These are phyloP conservation scores for Talaromyces sp. DNA, from an alignment of 2,329 filamentous ascomycete species.

Conservation along the genomic window DNA sequence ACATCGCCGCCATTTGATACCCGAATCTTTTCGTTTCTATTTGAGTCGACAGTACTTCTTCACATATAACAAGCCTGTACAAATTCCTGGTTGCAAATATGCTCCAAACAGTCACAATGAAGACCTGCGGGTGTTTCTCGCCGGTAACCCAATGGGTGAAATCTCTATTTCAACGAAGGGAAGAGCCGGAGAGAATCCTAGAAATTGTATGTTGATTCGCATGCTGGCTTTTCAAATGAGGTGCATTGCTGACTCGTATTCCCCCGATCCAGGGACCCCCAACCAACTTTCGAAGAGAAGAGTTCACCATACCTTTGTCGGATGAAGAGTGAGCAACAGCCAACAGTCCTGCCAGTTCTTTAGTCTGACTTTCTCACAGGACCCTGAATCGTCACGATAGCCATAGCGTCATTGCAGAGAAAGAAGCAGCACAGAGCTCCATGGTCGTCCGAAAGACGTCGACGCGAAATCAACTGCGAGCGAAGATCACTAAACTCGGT, in stretches of 20 bases:
- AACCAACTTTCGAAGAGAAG: slow-evolving; percentile 40
- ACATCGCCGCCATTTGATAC: neutral
- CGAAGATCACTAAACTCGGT: neutral
- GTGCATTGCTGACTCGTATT: slow-evolving; percentile 11
- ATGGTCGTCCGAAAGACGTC: slow-evolving; percentile 21
- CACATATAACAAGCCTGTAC: neutral
- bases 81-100: neutral
- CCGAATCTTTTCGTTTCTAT: neutral
- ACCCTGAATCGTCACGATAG: slow-evolving; percentile 30
- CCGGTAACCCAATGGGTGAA: slow-evolving; percentile 30
- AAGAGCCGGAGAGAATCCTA: slow-evolving; percentile 21
- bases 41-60: neutral
- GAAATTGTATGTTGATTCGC: slow-evolving; percentile 26
- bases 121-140: slow-evolving; percentile 27
- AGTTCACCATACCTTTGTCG: slow-evolving; percentile 33
- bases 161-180: slow-evolving; percentile 25
- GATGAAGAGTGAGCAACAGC: slow-evolving; percentile 29
- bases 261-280: slow-evolving; percentile 30
- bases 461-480: slow-evolving; percentile 17
- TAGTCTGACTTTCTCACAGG: slow-evolving; percentile 21
- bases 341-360: slow-evolving; percentile 17
- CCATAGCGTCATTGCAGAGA: slow-evolving; percentile 23
- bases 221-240: neutral
- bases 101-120: slow-evolving; percentile 1
- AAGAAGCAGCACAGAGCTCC: slow-evolving; percentile 21